Conservation (phyloP, 164 flowering plant genomes). For the Buxus sempervirens region DNA sequence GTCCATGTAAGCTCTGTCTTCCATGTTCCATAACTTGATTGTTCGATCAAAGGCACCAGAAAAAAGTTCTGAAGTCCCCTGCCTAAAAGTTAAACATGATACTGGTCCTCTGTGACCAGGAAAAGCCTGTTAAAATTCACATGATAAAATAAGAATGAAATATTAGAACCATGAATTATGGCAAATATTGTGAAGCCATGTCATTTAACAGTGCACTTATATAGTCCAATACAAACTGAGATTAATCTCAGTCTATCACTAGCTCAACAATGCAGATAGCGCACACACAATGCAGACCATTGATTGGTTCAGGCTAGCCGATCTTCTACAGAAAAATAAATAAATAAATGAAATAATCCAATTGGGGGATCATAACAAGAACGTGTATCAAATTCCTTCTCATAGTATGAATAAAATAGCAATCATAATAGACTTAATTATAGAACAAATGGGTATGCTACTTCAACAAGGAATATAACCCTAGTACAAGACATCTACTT, state of each 20-base stretch:
- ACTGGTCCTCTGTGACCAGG: slow-evolving; percentile 90
- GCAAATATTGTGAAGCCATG: not conserved
- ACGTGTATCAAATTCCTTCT: no score
- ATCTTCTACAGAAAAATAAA: no score
- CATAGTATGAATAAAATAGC: no score
- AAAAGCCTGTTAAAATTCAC: slow-evolving; percentile 61
- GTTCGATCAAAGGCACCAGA: slow-evolving; percentile 94
- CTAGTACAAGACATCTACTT: no score
- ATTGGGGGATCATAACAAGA: no score
- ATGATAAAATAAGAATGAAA: not conserved
- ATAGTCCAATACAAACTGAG: not conserved
- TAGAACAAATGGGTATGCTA: no score
- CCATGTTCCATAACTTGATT: slow-evolving; percentile 85
- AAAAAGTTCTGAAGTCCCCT: slow-evolving; percentile 73
- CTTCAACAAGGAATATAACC: no score
- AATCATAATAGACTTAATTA: no score
- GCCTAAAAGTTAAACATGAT: slow-evolving; percentile 82
- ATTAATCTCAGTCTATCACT: not conserved
- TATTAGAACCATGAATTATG: slow-evolving; percentile 1
- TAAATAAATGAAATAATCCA: no score
- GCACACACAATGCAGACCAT: not conserved
- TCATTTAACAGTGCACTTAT: not conserved
- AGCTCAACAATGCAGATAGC: not conserved
- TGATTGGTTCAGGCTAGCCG: not conserved
- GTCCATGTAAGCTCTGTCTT: slow-evolving; percentile 76